Evolutionary conservation across 1,284 basidiomycete species (phyloP), one percentile per base, ranked within the genome.

Genomic region (Puccinia triticina): DNA sequence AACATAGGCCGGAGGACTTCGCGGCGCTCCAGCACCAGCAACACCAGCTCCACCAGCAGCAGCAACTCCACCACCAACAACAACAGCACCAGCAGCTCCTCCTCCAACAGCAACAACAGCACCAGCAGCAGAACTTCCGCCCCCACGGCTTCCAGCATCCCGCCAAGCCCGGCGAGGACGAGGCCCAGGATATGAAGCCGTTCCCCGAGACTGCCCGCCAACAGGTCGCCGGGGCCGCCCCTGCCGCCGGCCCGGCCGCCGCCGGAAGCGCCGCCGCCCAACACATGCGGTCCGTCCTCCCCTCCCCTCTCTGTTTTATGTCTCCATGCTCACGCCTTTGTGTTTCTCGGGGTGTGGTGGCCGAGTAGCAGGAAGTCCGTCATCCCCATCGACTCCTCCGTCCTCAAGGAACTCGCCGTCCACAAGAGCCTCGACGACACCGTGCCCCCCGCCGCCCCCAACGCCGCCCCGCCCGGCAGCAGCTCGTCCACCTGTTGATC

Each of bases 301-400:
- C 8, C 5, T 69, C 72, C 74, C 29, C 82, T 16, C 37, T 69
- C 59, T 69, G 57, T 83, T 50, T n/a, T 76, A 64, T 0, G 14
- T 64, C 50, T 55, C n/a, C 57, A 53, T 48, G 18, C 32, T 37
- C 21, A 57, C 53, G 11, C 37, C 57, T 43, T 18, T 57, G 32
- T 21, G 50, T 77, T 29, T n/a, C n/a, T n/a, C n/a, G n/a, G n/a
- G 85, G 84, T 66, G 83, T 29, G 29, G 48, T 16, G 3, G 12
- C 4, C 14, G 37, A 18, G 84, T 5, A 78, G 84, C 43, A 82
- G 87, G 64, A 88, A 88, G 84, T 86, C 86, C 46, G 87, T 87
- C 26, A 88, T 88, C 76, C 87, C 87, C 40, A 86, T 88, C 83
- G 87, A 87, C 81, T 86, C 87, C 12, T 85, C 85, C 23, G 87